These are phyloP conservation scores for Tetracladium setigerum DNA, from an alignment of 495 filamentous ascomycete genomes.

Conservation along the genomic window DNA sequence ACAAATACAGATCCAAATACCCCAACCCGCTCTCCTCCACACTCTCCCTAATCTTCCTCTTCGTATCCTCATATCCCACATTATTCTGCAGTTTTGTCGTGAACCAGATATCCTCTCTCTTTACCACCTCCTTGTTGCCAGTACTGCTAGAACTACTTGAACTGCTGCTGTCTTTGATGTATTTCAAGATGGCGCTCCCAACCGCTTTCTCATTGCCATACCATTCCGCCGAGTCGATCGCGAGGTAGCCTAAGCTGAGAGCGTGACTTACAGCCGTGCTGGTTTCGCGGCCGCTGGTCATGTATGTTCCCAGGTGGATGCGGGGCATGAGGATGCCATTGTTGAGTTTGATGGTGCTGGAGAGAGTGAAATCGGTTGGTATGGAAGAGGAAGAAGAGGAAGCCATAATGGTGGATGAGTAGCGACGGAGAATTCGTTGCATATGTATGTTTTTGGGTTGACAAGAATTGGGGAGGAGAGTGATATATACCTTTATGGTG, in stretches of 20 bases:
- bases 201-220: constrained; percentile 65
- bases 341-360: constrained; percentile 33
- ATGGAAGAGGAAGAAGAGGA: not conserved
- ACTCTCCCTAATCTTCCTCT: constrained; percentile 45
- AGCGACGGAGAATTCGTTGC: no score
- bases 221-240: constrained; percentile 60
- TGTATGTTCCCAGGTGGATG: constrained; percentile 61
- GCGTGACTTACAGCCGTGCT: constrained; percentile 40
- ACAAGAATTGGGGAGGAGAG: no score
- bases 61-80: constrained; percentile 47
- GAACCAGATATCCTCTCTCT: constrained; percentile 55
- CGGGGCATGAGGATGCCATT: constrained; percentile 54
- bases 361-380: not conserved
- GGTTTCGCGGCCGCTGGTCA: constrained; percentile 45
- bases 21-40: constrained; percentile 45
- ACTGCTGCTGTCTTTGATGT: no score
- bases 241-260: constrained; percentile 35
- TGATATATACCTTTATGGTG: no score
- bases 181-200: constrained; percentile 47
- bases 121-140: constrained; percentile 24
- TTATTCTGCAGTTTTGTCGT: constrained; percentile 59
- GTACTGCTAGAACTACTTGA: constrained; percentile 29
- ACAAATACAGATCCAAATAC: constrained; percentile 57
- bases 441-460: no score
- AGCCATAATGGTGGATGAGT: no score